Percentiles rank a stretch among this genome's conserved stretches.
Evolutionary conservation across 768 basidiomycete genomes (phyloP).

Genomic region (Pleurotus tuoliensis): DNA sequence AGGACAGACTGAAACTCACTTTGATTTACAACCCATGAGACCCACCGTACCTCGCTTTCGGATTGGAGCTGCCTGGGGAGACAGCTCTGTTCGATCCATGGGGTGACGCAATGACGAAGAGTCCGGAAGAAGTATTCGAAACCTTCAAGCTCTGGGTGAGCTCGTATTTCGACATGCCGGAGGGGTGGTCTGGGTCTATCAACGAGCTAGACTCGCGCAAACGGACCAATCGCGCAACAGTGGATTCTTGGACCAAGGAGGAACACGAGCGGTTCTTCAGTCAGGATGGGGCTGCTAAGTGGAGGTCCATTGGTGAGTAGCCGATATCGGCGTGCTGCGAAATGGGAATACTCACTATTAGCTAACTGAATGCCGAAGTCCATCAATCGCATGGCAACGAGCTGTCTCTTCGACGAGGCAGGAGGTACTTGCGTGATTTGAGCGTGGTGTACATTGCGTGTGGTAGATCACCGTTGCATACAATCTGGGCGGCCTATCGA

Average conservation of each 20-base stretch:
- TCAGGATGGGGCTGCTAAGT: constrained; percentile 3
- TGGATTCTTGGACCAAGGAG: constrained; percentile 21
- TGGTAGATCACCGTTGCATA: constrained; percentile 1
- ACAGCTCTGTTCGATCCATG: constrained; percentile 17
- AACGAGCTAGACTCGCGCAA: constrained; percentile 18
- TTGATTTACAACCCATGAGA: constrained; percentile 17
- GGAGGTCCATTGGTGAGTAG: neutral
- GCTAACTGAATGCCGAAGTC: neutral
- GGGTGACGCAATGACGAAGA: constrained; percentile 17
- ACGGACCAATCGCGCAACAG: constrained; percentile 13
- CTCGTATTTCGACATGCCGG: constrained; percentile 17
- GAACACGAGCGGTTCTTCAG: constrained; percentile 15
- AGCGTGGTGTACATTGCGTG: neutral
- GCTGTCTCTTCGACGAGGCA: neutral
- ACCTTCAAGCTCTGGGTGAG: constrained; percentile 9
- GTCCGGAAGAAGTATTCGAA: constrained; percentile 9
- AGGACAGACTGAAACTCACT: neutral
- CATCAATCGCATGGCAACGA: neutral
- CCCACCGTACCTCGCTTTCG: constrained; percentile 26
- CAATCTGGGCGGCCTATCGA: neutral
- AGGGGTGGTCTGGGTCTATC: constrained; percentile 10
- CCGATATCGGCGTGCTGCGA: neutral
- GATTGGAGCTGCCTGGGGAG: constrained; percentile 18
- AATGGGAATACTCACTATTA: neutral
- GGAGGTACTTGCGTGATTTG: neutral